phyloP scores from a whole-genome alignment of 1,139 yeast species.

The Suhomyces panamericanus region DNA sequence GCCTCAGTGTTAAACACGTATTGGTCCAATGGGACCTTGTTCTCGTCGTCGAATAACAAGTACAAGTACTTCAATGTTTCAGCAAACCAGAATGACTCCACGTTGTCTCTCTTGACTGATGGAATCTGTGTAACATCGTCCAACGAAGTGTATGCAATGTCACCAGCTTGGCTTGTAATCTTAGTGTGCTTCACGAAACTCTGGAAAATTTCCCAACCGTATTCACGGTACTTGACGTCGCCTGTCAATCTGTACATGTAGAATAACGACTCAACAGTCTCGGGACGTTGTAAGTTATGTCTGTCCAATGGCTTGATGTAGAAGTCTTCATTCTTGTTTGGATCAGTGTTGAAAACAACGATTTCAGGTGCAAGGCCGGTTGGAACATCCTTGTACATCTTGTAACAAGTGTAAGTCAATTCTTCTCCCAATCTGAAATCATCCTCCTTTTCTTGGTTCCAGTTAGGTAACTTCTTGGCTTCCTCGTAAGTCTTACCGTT shows the following conservation, averaged over 20 bases:
- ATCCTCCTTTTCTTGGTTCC: slow-evolving; percentile 38
- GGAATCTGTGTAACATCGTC: slow-evolving; percentile 63
- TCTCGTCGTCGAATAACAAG: slow-evolving; percentile 69
- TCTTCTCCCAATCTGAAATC: slow-evolving; percentile 76
- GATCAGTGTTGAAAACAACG: slow-evolving; percentile 65
- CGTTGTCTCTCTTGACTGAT: slow-evolving; percentile 59
- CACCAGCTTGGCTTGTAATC: slow-evolving; percentile 52
- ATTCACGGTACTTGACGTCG: slow-evolving; percentile 77
- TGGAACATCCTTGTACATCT: slow-evolving; percentile 69
- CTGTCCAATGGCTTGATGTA: slow-evolving; percentile 67
- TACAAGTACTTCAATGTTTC: slow-evolving; percentile 90
- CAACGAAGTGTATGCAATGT: slow-evolving; percentile 63
- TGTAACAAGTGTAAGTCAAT: slow-evolving; percentile 77
- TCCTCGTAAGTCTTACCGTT: slow-evolving; percentile 60
- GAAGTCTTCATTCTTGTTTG: slow-evolving; percentile 50
- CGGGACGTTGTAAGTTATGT: slow-evolving; percentile 91
- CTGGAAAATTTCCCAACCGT: slow-evolving; percentile 88
- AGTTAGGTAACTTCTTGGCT: slow-evolving; percentile 44
- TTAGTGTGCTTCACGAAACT: slow-evolving; percentile 64
- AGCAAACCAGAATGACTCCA: slow-evolving; percentile 94
- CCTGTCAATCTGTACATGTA: slow-evolving; percentile 78
- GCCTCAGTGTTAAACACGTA: slow-evolving; percentile 91
- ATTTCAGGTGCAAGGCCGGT: slow-evolving; percentile 90
- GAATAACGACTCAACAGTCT: slow-evolving; percentile 88
- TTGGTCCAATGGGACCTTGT: slow-evolving; percentile 57